Evolutionary conservation across 768 basidiomycete genomes (phyloP).

Genomic region (Rhizopogon salebrosus): DNA sequence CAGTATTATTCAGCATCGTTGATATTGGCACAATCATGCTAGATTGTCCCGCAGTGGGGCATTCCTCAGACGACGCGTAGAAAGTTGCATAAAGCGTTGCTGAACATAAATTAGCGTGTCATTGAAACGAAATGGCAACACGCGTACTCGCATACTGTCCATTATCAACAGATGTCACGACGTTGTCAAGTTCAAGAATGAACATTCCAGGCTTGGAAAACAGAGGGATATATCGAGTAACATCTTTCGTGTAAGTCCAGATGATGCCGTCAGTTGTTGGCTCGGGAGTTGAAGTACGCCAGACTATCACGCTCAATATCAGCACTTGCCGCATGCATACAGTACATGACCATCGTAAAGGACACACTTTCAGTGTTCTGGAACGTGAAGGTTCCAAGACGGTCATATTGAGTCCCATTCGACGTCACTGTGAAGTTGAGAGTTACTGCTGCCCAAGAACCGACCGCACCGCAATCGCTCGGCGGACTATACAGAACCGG

Average conservation of each 20-base stretch:
- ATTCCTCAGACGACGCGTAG: slow-evolving; percentile 50
- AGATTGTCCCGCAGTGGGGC: slow-evolving; percentile 56
- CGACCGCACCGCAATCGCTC: slow-evolving; percentile 60
- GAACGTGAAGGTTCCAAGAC: slow-evolving; percentile 68
- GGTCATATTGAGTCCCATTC: slow-evolving; percentile 74
- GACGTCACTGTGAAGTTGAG: slow-evolving; percentile 75
- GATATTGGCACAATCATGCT: slow-evolving; percentile 68
- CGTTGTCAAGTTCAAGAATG: slow-evolving; percentile 70
- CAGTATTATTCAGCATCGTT: slow-evolving; percentile 55
- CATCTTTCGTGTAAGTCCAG: slow-evolving; percentile 76
- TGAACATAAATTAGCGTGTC: slow-evolving; percentile 20
- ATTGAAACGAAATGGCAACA: slow-evolving; percentile 1
- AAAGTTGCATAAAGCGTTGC: slow-evolving; percentile 70
- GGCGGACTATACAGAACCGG: slow-evolving; percentile 47
- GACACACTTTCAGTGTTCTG: slow-evolving; percentile 70
- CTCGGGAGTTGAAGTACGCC: slow-evolving; percentile 79
- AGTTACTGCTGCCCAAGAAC: slow-evolving; percentile 71
- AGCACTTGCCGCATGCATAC: neutral
- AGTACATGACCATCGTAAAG: neutral
- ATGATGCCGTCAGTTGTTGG: slow-evolving; percentile 67
- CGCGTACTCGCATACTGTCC: slow-evolving; percentile 66
- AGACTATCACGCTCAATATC: slow-evolving; percentile 37
- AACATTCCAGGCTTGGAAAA: slow-evolving; percentile 65
- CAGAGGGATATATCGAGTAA: slow-evolving; percentile 65
- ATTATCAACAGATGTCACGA: slow-evolving; percentile 51